These are phyloP conservation scores for Cytospora mali DNA, from an alignment of 2,329 filamentous ascomycete genomes.

Conservation along the genomic window DNA sequence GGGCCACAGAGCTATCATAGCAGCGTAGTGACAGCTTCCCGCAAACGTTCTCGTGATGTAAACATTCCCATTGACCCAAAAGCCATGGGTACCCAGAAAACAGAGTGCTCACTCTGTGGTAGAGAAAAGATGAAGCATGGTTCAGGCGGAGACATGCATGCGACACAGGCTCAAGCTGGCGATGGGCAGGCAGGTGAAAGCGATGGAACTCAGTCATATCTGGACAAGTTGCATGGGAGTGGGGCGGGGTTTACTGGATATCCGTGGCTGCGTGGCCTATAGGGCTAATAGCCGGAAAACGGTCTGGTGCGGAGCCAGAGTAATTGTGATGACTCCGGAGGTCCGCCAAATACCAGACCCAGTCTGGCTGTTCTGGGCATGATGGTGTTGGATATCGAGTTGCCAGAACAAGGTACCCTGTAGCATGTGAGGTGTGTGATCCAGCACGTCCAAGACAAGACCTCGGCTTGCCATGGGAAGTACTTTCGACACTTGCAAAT, in stretches of 20 bases:
- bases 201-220: slow-evolving; percentile 13
- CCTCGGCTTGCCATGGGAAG: no score
- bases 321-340: no score
- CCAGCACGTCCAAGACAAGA: background rate
- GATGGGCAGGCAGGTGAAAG: slow-evolving; percentile 4
- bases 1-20: no score
- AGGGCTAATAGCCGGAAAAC: no score
- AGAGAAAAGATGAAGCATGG: background rate
- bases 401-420: background rate
- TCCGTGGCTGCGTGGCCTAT: background rate
- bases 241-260: slow-evolving; percentile 2
- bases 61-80: no score
- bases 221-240: slow-evolving; percentile 16
- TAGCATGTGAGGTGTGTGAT: background rate
- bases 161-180: slow-evolving; percentile 9
- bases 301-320: no score
- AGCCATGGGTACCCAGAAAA: no score
- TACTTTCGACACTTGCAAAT: background rate
- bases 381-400: background rate
- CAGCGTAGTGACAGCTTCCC: background rate
- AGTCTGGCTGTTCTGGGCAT: background rate
- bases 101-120: no score
- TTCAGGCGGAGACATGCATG: slow-evolving; percentile 9
- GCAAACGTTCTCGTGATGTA: background rate
- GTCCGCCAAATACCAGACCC: no score